Percentiles rank a stretch among this genome's conserved stretches.
Evolutionary conservation across 768 basidiomycete species (phyloP).

Genomic region (Crepidotus variabilis): DNA sequence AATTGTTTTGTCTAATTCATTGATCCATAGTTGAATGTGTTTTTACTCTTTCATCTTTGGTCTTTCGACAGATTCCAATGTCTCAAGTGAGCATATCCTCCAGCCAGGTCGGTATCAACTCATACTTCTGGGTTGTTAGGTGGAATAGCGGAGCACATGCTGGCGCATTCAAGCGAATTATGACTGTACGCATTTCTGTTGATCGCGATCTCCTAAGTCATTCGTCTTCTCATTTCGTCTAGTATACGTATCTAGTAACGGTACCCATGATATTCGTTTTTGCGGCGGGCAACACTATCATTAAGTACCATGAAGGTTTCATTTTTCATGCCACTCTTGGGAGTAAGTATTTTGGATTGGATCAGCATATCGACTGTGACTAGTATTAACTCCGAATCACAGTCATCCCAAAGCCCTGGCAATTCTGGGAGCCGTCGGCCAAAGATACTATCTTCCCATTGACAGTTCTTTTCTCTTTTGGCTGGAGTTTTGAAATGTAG

Average conservation of each 20-base stretch:
- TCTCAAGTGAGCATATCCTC: conserved; percentile 43
- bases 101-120: neutral
- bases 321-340: conserved; percentile 39
- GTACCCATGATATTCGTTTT: conserved; percentile 59
- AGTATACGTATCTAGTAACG: conserved; percentile 71
- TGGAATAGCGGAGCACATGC: conserved; percentile 66
- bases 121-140: conserved; percentile 28
- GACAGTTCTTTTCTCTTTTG: conserved; percentile 56
- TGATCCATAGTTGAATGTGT: conserved; percentile 45
- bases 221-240: conserved; percentile 3
- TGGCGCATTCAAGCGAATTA: conserved; percentile 80
- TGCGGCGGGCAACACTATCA: conserved; percentile 58
- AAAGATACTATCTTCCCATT: conserved; percentile 60
- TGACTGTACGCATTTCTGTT: conserved; percentile 63
- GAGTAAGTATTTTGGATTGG: conserved; percentile 38
- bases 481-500: conserved; percentile 77
- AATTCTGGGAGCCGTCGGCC: conserved; percentile 47
- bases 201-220: neutral
- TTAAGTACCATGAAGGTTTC: conserved; percentile 75
- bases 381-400: conserved; percentile 1
- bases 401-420: conserved; percentile 68
- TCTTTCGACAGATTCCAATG: conserved; percentile 79
- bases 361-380: too few species aligned
- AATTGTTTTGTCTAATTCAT: neutral
- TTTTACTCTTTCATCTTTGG: conserved; percentile 74